Evolutionary conservation across 345 rosid genomes (phyloP), one percentile per base, ranked within the genome.

Genomic region (Eucalyptus regnans): DNA sequence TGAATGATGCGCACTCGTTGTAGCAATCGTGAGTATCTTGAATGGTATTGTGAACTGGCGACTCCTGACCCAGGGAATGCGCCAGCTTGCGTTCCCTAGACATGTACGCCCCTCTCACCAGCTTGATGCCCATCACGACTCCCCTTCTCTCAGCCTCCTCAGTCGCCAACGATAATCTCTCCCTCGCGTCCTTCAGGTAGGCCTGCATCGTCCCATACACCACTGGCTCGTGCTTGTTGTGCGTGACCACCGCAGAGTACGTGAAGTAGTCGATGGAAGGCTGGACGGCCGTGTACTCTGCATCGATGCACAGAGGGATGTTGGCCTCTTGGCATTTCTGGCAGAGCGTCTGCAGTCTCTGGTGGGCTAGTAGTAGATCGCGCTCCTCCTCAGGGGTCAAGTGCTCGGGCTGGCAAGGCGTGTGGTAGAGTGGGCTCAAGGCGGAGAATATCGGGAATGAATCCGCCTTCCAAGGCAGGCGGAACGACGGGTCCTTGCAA

Each of bases 91-190:
- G 89, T 90, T 96, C 99, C 11, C 95, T 94, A 2, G 96, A 90
- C 98, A 97, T 96, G 76, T 97, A 97, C 23, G 99, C 99, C 1
- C 99, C 99, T 52, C 99, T 93, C 9, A 97, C 99, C 20, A 97
- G 86, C 92, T 97, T 97, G 88, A 95, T 89, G 22, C 99, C 99
- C 94, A 95, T 90, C 4, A 94, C 92, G 49, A 97, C 91, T 37
- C 96, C 95, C 90, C 89, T 89, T 86, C 92, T 95, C 81, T 94
- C 93, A 1, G 99, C 97, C 9, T 94, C 93, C 88, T 88, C 87
- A 9, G 91, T 91, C 1, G 94, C 96, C 14, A 94, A 89, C 17
- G 91, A 88, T 88, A 97, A 46, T 87, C 99, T 93, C 56, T 95
- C 96, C 88, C 94, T 94, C 0, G 99, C 93, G 79, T 97, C 99